Evolutionary conservation across 345 rosid genomes (phyloP).

Genomic region (Euphorbia peplus): DNA sequence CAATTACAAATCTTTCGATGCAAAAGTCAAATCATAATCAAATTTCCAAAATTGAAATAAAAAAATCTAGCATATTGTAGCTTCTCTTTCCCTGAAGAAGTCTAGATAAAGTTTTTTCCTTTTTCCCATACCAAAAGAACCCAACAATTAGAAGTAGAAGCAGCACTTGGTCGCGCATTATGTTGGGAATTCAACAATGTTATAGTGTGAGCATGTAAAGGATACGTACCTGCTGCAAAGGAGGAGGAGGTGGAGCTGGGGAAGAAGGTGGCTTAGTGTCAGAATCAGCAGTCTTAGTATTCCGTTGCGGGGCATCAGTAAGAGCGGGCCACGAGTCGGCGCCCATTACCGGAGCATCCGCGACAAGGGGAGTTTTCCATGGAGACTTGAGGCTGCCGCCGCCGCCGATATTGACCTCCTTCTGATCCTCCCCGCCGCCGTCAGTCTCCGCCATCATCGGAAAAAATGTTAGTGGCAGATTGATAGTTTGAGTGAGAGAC

Average conservation of each 20-base stretch:
- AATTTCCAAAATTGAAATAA: too few species aligned
- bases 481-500: too few species aligned
- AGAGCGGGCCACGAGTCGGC: slow-evolving; percentile 91
- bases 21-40: too few species aligned
- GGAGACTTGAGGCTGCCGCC: slow-evolving; percentile 53
- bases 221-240: slow-evolving; percentile 7
- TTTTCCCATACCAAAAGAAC: neutral
- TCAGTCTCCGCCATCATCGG: slow-evolving; percentile 64
- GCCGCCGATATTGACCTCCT: slow-evolving; percentile 20
- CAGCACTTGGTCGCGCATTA: neutral
- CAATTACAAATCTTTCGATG: too few species aligned
- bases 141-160: neutral
- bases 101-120: too few species aligned
- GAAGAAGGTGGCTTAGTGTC: slow-evolving; percentile 7
- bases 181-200: neutral
- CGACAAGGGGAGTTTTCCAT: slow-evolving; percentile 63
- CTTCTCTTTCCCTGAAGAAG: too few species aligned
- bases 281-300: slow-evolving; percentile 28
- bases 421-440: slow-evolving; percentile 50
- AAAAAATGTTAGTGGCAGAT: neutral
- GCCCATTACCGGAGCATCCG: slow-evolving; percentile 66
- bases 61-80: too few species aligned
- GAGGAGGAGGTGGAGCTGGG: slow-evolving; percentile 11
- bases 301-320: slow-evolving; percentile 52
- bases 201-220: neutral